These are phyloP conservation scores for Melampsora larici-populina DNA, from an alignment of 1,284 basidiomycete genomes.

Conservation along the genomic window DNA sequence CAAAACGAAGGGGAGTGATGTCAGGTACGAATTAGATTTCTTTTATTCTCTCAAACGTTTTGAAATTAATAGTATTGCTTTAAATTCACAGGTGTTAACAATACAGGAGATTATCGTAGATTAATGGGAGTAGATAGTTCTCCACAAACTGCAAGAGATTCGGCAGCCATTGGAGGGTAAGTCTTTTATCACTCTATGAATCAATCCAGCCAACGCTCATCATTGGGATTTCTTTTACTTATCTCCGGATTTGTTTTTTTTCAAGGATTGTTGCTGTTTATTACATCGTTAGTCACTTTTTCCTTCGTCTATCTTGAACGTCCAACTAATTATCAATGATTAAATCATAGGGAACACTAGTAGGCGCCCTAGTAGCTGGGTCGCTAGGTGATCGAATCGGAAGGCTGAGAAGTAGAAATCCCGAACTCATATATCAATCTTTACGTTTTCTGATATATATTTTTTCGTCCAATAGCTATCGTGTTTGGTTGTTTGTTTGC, in stretches of 20 bases:
- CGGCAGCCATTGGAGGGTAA: conserved; percentile 48
- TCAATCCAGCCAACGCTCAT: not conserved
- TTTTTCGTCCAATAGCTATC: conserved; percentile 38
- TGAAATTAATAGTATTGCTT: not conserved
- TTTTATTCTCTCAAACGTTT: too few species aligned
- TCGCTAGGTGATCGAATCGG: conserved; percentile 47
- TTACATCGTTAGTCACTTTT: conserved; percentile 18
- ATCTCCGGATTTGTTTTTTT: not conserved
- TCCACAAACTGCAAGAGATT: conserved; percentile 43
- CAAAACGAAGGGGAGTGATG: conserved; percentile 25
- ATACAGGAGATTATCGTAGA: conserved; percentile 25
- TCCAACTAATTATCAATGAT: not conserved
- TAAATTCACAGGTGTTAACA: conserved; percentile 26
- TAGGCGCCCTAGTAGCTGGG: conserved; percentile 50
- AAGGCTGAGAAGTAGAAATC: conserved; percentile 21
- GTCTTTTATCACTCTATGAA: not conserved
- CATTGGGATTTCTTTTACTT: not conserved
- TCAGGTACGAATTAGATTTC: conserved; percentile 9
- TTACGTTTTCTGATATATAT: not conserved
- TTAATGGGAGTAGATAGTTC: conserved; percentile 43
- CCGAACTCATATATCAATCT: not conserved
- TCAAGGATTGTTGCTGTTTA: conserved; percentile 39
- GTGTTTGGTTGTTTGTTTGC: conserved; percentile 48
- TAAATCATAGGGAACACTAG: conserved; percentile 49
- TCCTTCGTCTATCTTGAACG: conserved; percentile 47